Evolutionary conservation across 352 stramenopile genomes (phyloP).

Genomic region (Globisporangium megalacanthum): DNA sequence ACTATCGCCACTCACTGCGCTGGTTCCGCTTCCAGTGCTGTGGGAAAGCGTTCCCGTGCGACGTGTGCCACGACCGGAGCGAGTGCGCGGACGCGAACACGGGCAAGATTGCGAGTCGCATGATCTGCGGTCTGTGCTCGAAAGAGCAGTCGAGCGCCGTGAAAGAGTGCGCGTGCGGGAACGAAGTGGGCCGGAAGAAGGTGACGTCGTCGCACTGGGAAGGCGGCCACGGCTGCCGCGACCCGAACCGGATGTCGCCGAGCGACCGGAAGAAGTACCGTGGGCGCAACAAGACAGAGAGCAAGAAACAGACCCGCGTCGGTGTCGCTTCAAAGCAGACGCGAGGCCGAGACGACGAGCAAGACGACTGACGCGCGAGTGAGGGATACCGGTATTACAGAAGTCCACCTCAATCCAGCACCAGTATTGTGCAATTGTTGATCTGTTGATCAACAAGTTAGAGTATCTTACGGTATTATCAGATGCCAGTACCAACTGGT

Average conservation of each 20-base stretch:
- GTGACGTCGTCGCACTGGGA: slow-evolving; percentile 63
- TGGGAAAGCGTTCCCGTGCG: slow-evolving; percentile 72
- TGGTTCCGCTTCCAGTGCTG: slow-evolving; percentile 88
- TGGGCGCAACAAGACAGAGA: slow-evolving; percentile 73
- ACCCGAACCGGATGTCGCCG: slow-evolving; percentile 50
- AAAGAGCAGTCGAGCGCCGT: slow-evolving; percentile 71
- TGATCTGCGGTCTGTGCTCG: slow-evolving; percentile 80
- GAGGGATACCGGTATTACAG: slow-evolving; percentile 2
- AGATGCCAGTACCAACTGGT: no score
- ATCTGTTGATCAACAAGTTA: no score
- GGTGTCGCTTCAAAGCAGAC: slow-evolving; percentile 42
- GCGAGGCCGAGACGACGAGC: slow-evolving; percentile 9
- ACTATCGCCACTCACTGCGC: slow-evolving; percentile 75
- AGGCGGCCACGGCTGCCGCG: slow-evolving; percentile 65
- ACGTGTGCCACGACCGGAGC: slow-evolving; percentile 75
- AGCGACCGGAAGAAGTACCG: slow-evolving; percentile 75
- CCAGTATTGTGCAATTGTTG: no score
- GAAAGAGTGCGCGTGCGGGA: slow-evolving; percentile 76
- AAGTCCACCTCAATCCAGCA: no score
- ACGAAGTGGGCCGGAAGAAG: slow-evolving; percentile 51
- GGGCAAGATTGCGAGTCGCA: slow-evolving; percentile 74
- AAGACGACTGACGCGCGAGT: neutral
- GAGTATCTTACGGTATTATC: no score
- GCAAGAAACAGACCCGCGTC: slow-evolving; percentile 74
- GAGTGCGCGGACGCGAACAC: slow-evolving; percentile 63